These are phyloP conservation scores for Aspergillus sp. DNA, from an alignment of 2,329 filamentous ascomycete genomes.

Conservation along the genomic window DNA sequence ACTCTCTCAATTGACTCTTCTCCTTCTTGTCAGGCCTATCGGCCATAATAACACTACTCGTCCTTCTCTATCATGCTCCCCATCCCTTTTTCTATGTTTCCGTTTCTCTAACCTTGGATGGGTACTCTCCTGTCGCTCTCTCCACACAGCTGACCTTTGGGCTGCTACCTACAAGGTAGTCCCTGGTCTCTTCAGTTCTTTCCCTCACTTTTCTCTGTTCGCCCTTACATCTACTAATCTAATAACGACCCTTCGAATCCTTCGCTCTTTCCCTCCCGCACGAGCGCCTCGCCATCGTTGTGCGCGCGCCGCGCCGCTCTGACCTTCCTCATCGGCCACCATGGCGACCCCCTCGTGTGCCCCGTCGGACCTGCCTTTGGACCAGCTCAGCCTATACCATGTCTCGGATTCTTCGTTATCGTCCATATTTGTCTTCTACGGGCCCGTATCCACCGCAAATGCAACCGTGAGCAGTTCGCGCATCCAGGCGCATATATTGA, in stretches of 20 bases:
- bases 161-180: neutral
- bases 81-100: constrained; percentile 5
- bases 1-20: constrained; percentile 14
- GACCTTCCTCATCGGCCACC: constrained; percentile 32
- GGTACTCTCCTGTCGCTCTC: constrained; percentile 9
- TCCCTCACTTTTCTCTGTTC: constrained; percentile 4
- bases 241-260: constrained; percentile 2
- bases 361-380: constrained; percentile 72
- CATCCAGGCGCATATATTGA: constrained; percentile 91
- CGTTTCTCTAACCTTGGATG: constrained; percentile 13
- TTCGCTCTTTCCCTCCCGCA: constrained; percentile 8
- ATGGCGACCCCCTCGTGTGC: constrained; percentile 84
- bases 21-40: constrained; percentile 8
- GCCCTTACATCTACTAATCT: constrained; percentile 10
- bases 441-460: constrained; percentile 84
- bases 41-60: neutral
- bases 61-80: constrained; percentile 18
- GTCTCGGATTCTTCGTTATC: constrained; percentile 77
- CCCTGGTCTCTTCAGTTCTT: neutral
- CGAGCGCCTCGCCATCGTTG: neutral
- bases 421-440: constrained; percentile 87
- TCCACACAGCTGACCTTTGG: constrained; percentile 4
- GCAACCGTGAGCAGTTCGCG: constrained; percentile 84
- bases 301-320: constrained; percentile 14
- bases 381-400: constrained; percentile 84